Conservation (phyloP, 805 yeast genomes). For the Starmerella sp. region DNA sequence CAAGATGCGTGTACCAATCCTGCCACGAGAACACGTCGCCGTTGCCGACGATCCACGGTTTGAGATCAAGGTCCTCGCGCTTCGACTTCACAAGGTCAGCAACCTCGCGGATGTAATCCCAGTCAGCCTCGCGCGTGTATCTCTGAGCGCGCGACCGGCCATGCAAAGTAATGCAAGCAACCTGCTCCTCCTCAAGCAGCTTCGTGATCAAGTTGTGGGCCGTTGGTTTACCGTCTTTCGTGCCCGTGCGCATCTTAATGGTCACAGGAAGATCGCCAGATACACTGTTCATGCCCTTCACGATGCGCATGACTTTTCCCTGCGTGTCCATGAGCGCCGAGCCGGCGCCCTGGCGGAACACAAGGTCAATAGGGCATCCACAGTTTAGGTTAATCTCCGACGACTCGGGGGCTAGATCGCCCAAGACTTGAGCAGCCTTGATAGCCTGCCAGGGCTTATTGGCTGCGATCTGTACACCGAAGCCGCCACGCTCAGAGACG, state of each 20-base stretch:
- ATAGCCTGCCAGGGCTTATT: constrained; percentile 88
- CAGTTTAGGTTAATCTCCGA: constrained; percentile 83
- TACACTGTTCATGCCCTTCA: constrained; percentile 79
- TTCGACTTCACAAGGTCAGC: constrained; percentile 56
- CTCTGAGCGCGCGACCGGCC: constrained; percentile 96
- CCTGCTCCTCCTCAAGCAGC: constrained; percentile 65
- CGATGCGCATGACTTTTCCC: constrained; percentile 60
- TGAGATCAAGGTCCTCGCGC: constrained; percentile 46
- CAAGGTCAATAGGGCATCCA: constrained; percentile 94
- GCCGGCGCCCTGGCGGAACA: constrained; percentile 93
- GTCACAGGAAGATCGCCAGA: constrained; percentile 89
- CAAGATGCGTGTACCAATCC: constrained; percentile 72
- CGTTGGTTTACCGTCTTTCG: constrained; percentile 71
- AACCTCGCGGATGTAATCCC: constrained; percentile 75
- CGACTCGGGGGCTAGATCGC: constrained; percentile 46
- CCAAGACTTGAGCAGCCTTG: constrained; percentile 76
- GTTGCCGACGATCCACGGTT: constrained; percentile 81
- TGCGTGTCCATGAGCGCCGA: constrained; percentile 87
- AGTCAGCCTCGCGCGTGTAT: constrained; percentile 81
- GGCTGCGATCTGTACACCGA: constrained; percentile 88
- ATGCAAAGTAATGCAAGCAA: constrained; percentile 84
- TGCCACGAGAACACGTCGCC: constrained; percentile 83
- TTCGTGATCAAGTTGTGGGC: constrained; percentile 69
- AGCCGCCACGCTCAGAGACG: constrained; percentile 66
- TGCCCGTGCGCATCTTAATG: constrained; percentile 85